Evolutionary conservation across 805 yeast species (phyloP), one percentile per base, ranked within the genome.

Genomic region (Zygosaccharomyces siamensis): DNA sequence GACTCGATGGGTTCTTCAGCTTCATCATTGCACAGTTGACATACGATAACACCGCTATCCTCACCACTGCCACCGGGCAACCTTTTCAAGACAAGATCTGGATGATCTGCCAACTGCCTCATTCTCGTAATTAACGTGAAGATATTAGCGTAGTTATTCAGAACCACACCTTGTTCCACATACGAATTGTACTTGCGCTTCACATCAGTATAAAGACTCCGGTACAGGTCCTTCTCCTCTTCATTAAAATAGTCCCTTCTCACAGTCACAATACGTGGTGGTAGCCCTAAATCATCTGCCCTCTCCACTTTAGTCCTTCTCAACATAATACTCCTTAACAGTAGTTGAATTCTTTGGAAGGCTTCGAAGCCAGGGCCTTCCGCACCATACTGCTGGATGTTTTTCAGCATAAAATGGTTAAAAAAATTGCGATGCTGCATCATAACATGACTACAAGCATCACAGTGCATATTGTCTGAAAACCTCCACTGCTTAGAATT

Each of bases 41-140:
- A 93, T 37, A 93, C 84, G 8, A 89, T 79, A 5, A 72, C 70
- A 36, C 78, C 79, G n/a, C 59, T 66, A 51, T 67, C 55, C 57
- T 67, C 56, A 59, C 69, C 64, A 20, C 66, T 55, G 20, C 59
- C 67, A 32, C 65, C 63, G 3, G 78, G 78, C 27, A 83, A 76
- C 45, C 90, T 74, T 56, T 89, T 82, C 62, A 93, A 72, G 0
- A 93, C 97, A 53, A 93, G 72, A 69, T 93, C 99, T 0, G 99
- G 99, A 67, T 93, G 99, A 66, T 93, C 99, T 0, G 99, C 98
- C 58, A 93, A 73, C 68, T 93, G 99, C 60, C 99, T 80, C 99
- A 93, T 95, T 59, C 99, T 75, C 0, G 99, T 93, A 60, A 93
- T 90, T 48, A 93, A 75, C 0, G 98, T 90, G 71, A 93, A 93